A percentile compares a stretch with the other conserved stretches of the same genome.
Conservation (phyloP, 179 eudicot species). For the Spergularia azorica region DNA sequence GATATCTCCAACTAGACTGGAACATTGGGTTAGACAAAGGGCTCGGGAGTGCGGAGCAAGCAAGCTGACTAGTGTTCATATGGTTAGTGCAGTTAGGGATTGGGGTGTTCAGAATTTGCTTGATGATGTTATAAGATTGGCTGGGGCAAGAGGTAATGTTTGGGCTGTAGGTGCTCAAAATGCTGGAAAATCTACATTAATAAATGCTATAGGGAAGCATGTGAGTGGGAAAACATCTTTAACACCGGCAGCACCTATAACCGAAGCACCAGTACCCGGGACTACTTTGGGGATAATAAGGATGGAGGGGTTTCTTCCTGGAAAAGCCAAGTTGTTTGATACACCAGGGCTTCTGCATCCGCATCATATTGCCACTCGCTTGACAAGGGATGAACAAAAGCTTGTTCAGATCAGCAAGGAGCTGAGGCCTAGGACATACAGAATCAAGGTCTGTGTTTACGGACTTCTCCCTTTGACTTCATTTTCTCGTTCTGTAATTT, state of each 20-base stretch:
- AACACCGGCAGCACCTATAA: constrained; percentile 44
- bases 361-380: constrained; percentile 78
- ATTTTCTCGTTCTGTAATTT: not conserved
- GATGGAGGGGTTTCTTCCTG: constrained; percentile 80
- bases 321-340: constrained; percentile 87
- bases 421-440: constrained; percentile 89
- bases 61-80: constrained; percentile 78
- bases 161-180: constrained; percentile 99
- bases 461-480: not conserved
- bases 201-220: constrained; percentile 81
- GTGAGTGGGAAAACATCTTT: constrained; percentile 53
- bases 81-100: constrained; percentile 79
- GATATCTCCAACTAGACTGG: constrained; percentile 70
- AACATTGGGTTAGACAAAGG: constrained; percentile 89
- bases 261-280: constrained; percentile 96
- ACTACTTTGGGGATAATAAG: constrained; percentile 90
- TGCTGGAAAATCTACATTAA: constrained; percentile 91
- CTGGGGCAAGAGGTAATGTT: constrained; percentile 83
- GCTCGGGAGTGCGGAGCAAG: constrained; percentile 84
- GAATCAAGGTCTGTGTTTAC: constrained; percentile 65
- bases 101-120: constrained; percentile 90
- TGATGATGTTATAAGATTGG: constrained; percentile 76
- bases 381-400: constrained; percentile 87
- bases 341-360: constrained; percentile 93
- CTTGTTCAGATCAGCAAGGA: constrained; percentile 77